Evolutionary conservation across 2,329 filamentous ascomycete species (phyloP).

Genomic region (Colletotrichum tropicicola): DNA sequence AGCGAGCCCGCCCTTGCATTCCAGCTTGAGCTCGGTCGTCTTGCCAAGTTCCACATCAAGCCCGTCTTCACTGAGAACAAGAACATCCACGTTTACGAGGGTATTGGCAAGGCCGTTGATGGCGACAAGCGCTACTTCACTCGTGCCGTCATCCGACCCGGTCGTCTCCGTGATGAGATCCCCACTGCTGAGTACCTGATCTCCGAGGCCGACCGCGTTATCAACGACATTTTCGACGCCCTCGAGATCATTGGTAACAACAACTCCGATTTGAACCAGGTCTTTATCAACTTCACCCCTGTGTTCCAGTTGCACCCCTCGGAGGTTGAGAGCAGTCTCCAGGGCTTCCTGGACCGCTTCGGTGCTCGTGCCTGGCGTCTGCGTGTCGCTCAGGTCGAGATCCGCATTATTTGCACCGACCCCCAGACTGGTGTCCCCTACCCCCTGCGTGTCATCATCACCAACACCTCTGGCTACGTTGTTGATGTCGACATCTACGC

Average conservation of each 20-base stretch:
- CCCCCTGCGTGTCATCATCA: constrained; percentile 95
- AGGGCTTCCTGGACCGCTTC: constrained; percentile 95
- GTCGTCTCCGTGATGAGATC: constrained; percentile 94
- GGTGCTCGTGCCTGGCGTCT: constrained; percentile 95
- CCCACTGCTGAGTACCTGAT: constrained; percentile 98
- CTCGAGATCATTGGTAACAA: constrained; percentile 99
- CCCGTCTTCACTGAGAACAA: constrained; percentile 99
- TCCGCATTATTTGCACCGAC: constrained; percentile 97
- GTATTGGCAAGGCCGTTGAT: constrained; percentile 91
- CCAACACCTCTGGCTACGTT: constrained; percentile 97
- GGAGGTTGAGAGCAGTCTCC: constrained; percentile 92
- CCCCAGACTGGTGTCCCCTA: constrained; percentile 84
- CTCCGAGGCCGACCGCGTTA: constrained; percentile 93
- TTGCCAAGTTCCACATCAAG: constrained; percentile 97
- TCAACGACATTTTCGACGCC: constrained; percentile 97
- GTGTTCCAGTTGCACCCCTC: constrained; percentile 91
- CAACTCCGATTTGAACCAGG: constrained; percentile 98
- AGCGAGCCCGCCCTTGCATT: constrained; percentile 96
- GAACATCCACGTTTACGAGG: constrained; percentile 99
- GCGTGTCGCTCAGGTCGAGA: constrained; percentile 96
- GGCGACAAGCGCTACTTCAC: constrained; percentile 99
- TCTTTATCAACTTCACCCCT: constrained; percentile 99
- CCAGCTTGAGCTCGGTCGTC: constrained; percentile 94
- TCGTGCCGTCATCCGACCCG: constrained; percentile 92
- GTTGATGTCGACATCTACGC: constrained; percentile 98